phyloP scores from a whole-genome alignment of 352 stramenopile species.

The Globisporangium ultimum region DNA sequence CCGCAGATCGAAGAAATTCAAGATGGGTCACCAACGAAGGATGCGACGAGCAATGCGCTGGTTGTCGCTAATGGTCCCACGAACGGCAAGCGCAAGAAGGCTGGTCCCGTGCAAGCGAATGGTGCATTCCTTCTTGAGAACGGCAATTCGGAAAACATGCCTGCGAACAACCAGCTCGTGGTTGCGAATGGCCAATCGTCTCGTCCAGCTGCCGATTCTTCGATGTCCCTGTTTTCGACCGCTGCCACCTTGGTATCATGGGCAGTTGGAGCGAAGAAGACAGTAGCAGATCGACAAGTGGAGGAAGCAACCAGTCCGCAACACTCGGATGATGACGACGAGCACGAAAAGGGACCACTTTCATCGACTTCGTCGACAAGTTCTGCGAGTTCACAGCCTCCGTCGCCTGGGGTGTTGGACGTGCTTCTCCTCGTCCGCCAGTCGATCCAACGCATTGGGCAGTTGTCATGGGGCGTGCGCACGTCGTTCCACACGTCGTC shows the following conservation, averaged over 20 bases:
- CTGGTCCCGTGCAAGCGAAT: constrained; percentile 8
- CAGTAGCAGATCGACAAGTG: constrained; percentile 10
- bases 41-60: constrained; percentile 32
- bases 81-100: constrained; percentile 9
- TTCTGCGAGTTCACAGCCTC: constrained; percentile 44
- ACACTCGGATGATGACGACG: constrained; percentile 65
- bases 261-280: constrained; percentile 53
- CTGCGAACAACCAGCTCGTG: constrained; percentile 38
- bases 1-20: constrained; percentile 45
- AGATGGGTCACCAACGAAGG: constrained; percentile 21
- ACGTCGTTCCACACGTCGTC: constrained; percentile 83
- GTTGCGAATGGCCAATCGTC: constrained; percentile 28
- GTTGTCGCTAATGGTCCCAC: constrained; percentile 17
- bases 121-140: constrained; percentile 33
- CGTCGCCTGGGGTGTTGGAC: constrained; percentile 64
- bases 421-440: constrained; percentile 78
- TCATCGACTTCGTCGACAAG: constrained; percentile 56
- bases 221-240: constrained; percentile 32
- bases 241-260: constrained; percentile 62
- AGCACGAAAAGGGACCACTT: constrained; percentile 45
- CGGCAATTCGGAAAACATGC: constrained; percentile 25
- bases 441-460: constrained; percentile 80
- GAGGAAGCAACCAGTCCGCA: constrained; percentile 42
- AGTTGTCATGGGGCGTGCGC: constrained; percentile 78
- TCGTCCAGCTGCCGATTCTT: neutral